These are phyloP conservation scores for Liriodendron chinense DNA, from an alignment of 164 flowering plant genomes.

Conservation along the genomic window DNA sequence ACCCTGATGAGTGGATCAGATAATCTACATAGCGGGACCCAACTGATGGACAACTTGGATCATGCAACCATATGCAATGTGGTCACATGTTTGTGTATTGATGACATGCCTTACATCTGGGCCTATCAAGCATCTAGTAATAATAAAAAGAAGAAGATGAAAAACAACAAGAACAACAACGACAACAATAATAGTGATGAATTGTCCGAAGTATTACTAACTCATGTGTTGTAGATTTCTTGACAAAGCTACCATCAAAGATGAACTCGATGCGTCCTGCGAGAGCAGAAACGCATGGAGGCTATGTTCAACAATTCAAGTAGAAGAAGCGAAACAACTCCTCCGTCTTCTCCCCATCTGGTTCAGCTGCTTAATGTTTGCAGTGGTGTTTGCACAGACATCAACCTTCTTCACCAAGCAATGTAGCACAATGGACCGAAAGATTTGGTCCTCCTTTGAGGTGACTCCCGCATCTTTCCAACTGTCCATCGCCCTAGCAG, in stretches of 20 bases:
- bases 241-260: slow-evolving; percentile 7
- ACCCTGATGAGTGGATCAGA: too few relatives aligned
- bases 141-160: too few relatives aligned
- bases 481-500: not conserved
- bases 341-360: slow-evolving; percentile 7
- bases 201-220: not conserved
- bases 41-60: too few relatives aligned
- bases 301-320: slow-evolving; percentile 5
- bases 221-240: not conserved
- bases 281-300: not conserved
- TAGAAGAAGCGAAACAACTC: slow-evolving; percentile 5
- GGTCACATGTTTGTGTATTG: too few relatives aligned
- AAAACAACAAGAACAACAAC: too few relatives aligned
- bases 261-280: not conserved
- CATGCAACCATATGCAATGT: too few relatives aligned
- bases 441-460: not conserved
- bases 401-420: slow-evolving; percentile 7
- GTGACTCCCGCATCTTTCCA: slow-evolving; percentile 7
- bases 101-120: too few relatives aligned
- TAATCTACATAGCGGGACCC: too few relatives aligned
- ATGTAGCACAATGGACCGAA: slow-evolving; percentile 1
- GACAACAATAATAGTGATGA: not conserved
- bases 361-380: slow-evolving; percentile 5
- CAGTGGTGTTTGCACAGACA: not conserved
- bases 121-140: too few relatives aligned